Conservation (phyloP, 2,329 filamentous ascomycete species). For the Aspergillus ochraceus region DNA sequence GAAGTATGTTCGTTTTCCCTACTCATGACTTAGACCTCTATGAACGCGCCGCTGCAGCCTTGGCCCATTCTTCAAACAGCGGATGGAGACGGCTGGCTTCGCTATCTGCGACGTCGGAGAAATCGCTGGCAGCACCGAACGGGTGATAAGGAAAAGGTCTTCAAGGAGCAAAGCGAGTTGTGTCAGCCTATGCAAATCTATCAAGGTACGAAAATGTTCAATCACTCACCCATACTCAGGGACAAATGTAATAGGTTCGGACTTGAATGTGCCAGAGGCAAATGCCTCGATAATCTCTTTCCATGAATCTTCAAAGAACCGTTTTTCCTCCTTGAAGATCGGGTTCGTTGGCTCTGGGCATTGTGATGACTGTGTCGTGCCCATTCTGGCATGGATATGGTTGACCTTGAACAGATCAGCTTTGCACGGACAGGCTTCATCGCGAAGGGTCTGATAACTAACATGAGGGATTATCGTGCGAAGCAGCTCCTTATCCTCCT, state of each 20-base stretch:
- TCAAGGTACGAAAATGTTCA: neutral
- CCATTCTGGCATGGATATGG: conserved; percentile 38
- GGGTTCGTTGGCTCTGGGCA: conserved; percentile 36
- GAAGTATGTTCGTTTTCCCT: too few species aligned
- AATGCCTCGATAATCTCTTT: conserved; percentile 11
- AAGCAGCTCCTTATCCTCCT: conserved; percentile 20
- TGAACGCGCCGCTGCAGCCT: too few species aligned
- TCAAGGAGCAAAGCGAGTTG: neutral
- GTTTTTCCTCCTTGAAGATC: conserved; percentile 27
- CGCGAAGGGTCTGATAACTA: neutral
- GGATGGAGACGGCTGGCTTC: conserved; percentile 18
- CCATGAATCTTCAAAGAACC: conserved; percentile 34
- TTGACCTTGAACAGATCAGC: conserved; percentile 23
- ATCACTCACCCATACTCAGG: conserved; percentile 14
- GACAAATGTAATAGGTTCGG: conserved; percentile 10
- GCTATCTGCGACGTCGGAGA: conserved; percentile 21
- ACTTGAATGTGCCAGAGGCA: conserved; percentile 1
- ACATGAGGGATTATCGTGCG: conserved; percentile 32
- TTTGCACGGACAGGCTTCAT: too few species aligned
- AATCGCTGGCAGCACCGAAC: conserved; percentile 14
- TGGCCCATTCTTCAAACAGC: conserved; percentile 6
- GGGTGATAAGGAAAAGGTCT: conserved; percentile 27
- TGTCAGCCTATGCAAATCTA: neutral
- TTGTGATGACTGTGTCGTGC: conserved; percentile 39
- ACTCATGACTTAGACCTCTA: too few species aligned